Evolutionary conservation across 1,284 basidiomycete species (phyloP).

Genomic region (Schizophyllum amplum): DNA sequence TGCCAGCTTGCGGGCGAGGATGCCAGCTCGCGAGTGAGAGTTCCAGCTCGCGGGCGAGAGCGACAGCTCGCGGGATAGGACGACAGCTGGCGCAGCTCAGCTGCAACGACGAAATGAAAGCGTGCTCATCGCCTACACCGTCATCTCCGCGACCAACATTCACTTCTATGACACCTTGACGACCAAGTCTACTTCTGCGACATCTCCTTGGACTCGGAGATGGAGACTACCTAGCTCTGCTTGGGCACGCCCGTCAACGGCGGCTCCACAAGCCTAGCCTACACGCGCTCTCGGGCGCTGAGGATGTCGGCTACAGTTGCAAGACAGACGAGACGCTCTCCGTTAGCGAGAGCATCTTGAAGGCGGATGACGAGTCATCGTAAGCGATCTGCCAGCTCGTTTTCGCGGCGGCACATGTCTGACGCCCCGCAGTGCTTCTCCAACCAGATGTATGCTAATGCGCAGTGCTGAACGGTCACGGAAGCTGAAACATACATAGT

Average conservation of each 20-base stretch:
- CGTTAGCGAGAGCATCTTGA: constrained; percentile 20
- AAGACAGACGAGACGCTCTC: constrained; percentile 26
- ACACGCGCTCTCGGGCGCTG: constrained; percentile 27
- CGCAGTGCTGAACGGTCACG: constrained; percentile 10
- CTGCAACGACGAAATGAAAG: constrained; percentile 25
- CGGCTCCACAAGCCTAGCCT: too few relatives aligned
- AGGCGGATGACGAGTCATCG: constrained; percentile 34
- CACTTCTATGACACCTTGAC: constrained; percentile 30
- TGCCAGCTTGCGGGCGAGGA: too few relatives aligned
- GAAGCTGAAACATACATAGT: too few relatives aligned
- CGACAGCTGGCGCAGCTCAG: constrained; percentile 20
- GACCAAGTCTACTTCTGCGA: constrained; percentile 28
- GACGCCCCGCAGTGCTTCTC: constrained; percentile 23
- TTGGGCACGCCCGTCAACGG: constrained; percentile 27
- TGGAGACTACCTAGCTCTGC: constrained; percentile 26
- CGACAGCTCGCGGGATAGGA: too few relatives aligned
- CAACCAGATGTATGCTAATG: constrained; percentile 29
- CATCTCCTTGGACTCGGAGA: constrained; percentile 33
- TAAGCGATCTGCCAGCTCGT: neutral
- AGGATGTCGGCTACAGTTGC: constrained; percentile 31
- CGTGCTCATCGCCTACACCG: constrained; percentile 26
- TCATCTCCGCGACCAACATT: too few relatives aligned
- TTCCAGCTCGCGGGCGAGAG: too few relatives aligned
- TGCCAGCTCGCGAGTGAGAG: too few relatives aligned
- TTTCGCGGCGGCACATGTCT: neutral